Evolutionary conservation across 208 protist species (phyloP), one percentile per base, ranked within the genome.

Genomic region (Trypanosoma avium): DNA sequence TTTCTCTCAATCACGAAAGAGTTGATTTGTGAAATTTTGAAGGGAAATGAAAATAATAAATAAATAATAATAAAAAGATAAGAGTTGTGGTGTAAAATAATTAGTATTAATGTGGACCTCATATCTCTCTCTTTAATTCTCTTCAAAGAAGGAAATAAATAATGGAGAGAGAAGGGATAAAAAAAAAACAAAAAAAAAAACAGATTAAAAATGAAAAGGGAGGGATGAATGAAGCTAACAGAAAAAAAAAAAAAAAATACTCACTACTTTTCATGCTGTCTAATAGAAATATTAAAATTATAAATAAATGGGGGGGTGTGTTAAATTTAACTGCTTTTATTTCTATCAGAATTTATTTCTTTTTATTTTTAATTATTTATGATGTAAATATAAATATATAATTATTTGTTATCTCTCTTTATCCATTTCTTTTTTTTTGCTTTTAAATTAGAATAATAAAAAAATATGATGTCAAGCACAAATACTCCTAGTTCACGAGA

Each of bases 1-100:
- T 22, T 72, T 92, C 21, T 63, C 56, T 43, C 59, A 55, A 22
- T 4, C 40, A 12, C 13, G 10, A 40, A 49, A 59, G 21, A 13
- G 21, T 27, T 60, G 17, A 67, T 64, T n/a, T n/a, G n/a, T n/a
- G n/a, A n/a, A n/a, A n/a, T n/a, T n/a, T n/a, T n/a, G n/a, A n/a
- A n/a, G n/a, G n/a, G n/a, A n/a, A n/a, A n/a, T n/a, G n/a, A n/a
- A n/a, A n/a, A n/a, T n/a, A n/a, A n/a, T n/a, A n/a, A n/a, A 21
- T 3, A 45, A 32, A 3, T 43, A 29, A 12, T 52, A 35, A 7
- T 59, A 29, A 53, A 32, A 53, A 50, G 19, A 2, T 9, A 42
- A 42, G 7, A 13, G 1, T 15, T 42, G 2, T 9, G 10, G 8
- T 43, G 53, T 3, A 1, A 29, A n/a, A n/a, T 46, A 22, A 27